Evolutionary conservation across 2,329 filamentous ascomycete species (phyloP), one percentile per base, ranked within the genome.

Genomic region (Aspergillus fumigatus): DNA sequence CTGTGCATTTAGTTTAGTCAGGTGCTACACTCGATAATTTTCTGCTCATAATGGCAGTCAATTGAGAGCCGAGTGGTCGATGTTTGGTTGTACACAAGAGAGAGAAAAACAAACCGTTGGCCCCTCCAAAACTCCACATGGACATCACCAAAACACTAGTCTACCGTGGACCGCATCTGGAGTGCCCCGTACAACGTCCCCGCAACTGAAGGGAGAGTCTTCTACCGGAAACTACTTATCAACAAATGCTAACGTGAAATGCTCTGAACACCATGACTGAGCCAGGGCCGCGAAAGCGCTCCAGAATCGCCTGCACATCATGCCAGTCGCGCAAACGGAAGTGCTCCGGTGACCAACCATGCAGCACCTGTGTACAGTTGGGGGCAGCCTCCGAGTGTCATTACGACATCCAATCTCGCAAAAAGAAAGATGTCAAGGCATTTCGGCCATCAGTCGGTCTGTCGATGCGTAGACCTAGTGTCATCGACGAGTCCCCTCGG

Each of bases 281-380:
- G 32, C 62, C 65, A 19, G 62, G 56, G 8, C 62, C 60, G 14
- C 68, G 70, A 53, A 73, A 71, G 62, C 76, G 79, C 1, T 76
- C 79, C 25, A 75, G 74, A 41, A 58, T 77, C 8, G 80, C 79
- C 23, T 82, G 80, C 61, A 71, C 79, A 55, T 77, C 80, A 19
- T 84, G 82, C 55, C 76, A 82, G 38, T 75, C 82, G 11, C 77
- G 82, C 50, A 84, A 84, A 66, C 76, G 82, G 48, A 81, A 82
- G 69, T 84, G 82, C 61, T 79, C 84, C 59, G 81, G 82, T 11
- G 71, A 70, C 5, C 70, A 76, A 43, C 82, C 82, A 0, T 84
- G 82, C 64, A 75, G 74, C 50, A 81, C 80, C 35, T 84, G 82
- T 65, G 70, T 76, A 0, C 76, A 80, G 32, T 82, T 80, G 57